These are phyloP conservation scores for Fistulifera solaris DNA, from an alignment of 108 stramenopile genomes.

Conservation along the genomic window DNA sequence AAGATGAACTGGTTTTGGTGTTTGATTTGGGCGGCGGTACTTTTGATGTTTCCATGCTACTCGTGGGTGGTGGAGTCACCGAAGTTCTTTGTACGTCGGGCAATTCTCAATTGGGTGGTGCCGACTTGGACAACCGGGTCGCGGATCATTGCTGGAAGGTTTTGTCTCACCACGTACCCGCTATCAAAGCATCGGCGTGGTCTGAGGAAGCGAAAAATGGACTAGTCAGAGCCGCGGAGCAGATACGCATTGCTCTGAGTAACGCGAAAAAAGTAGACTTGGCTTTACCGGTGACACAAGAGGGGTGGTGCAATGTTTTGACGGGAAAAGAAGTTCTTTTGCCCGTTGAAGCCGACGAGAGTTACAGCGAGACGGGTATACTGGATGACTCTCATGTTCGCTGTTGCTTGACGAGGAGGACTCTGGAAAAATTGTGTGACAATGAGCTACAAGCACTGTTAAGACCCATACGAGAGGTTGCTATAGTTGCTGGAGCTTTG, in stretches of 20 bases:
- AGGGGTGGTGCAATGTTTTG: conserved; percentile 39
- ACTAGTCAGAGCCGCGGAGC: conserved; percentile 57
- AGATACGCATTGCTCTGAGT: conserved; percentile 54
- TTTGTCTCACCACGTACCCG: conserved; percentile 22
- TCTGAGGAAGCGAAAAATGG: conserved; percentile 27
- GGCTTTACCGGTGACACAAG: conserved; percentile 52
- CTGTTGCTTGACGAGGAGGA: conserved; percentile 32
- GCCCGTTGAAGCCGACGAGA: background rate
- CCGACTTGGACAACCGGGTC: conserved; percentile 81
- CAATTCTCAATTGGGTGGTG: conserved; percentile 81
- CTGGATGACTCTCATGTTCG: conserved; percentile 26
- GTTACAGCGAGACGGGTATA: conserved; percentile 9
- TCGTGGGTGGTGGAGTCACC: conserved; percentile 76
- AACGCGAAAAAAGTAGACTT: conserved; percentile 48
- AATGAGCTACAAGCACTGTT: conserved; percentile 57
- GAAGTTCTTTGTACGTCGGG: conserved; percentile 89
- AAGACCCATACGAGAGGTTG: conserved; percentile 72
- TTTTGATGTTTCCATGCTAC: conserved; percentile 86
- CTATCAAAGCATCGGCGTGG: background rate
- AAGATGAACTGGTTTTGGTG: conserved; percentile 83
- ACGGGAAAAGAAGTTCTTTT: conserved; percentile 18
- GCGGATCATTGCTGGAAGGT: conserved; percentile 44
- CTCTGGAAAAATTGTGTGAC: conserved; percentile 53
- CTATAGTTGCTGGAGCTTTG: conserved; percentile 71
- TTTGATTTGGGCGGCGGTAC: conserved; percentile 96